phyloP scores from a whole-genome alignment of 768 basidiomycete species.

The Porphyrellus cyaneotinctus region DNA sequence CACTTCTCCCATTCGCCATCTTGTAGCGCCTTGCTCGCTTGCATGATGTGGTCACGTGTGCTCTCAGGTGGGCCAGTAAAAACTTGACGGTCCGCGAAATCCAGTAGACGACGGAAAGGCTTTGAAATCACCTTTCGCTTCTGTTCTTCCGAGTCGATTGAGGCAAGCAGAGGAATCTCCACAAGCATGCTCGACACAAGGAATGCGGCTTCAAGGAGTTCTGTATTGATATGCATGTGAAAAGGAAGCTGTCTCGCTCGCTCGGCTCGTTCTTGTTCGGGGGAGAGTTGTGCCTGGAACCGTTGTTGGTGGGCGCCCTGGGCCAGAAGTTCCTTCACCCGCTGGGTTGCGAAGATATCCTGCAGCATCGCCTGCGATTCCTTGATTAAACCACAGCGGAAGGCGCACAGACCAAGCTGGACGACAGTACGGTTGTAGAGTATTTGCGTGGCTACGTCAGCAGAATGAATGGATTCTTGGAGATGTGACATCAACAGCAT shows the following conservation, averaged over 20 bases:
- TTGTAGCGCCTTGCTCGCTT: conserved; percentile 94
- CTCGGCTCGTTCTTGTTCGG: conserved; percentile 97
- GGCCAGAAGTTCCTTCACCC: conserved; percentile 94
- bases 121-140: conserved; percentile 94
- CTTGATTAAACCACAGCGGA: conserved; percentile 90
- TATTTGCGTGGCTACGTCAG: conserved; percentile 96
- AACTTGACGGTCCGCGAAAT: conserved; percentile 95
- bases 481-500: conserved; percentile 99
- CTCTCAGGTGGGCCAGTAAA: conserved; percentile 99
- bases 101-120: conserved; percentile 90
- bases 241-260: conserved; percentile 94
- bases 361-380: conserved; percentile 90
- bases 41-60: conserved; percentile 98
- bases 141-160: conserved; percentile 90
- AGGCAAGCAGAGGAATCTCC: conserved; percentile 92
- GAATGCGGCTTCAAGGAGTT: conserved; percentile 95
- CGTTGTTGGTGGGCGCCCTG: conserved; percentile 94
- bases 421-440: conserved; percentile 97
- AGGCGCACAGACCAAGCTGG: conserved; percentile 94
- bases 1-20: conserved; percentile 97
- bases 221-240: conserved; percentile 99
- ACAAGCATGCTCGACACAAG: conserved; percentile 98
- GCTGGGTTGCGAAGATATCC: conserved; percentile 94
- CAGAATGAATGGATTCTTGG: conserved; percentile 93
- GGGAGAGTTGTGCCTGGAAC: conserved; percentile 72